Percentiles rank a stretch among this genome's conserved stretches.
phyloP scores from a whole-genome alignment of 768 basidiomycete species.

The Agaricus sinodeliciosus region DNA sequence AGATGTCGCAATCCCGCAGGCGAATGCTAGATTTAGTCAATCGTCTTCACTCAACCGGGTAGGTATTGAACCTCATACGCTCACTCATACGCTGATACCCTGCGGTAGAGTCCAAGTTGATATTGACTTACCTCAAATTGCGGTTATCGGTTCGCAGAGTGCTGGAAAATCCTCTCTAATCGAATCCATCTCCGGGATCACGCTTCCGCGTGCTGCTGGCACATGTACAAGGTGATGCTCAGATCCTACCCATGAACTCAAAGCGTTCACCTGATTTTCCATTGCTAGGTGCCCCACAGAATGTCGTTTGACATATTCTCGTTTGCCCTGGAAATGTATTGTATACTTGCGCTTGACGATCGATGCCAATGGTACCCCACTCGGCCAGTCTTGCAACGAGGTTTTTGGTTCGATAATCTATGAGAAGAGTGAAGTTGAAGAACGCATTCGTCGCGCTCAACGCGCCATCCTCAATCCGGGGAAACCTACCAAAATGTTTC shows the following conservation, averaged over 20 bases:
- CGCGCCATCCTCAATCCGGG: slow-evolving; percentile 58
- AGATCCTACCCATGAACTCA: not conserved
- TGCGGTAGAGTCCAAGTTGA: slow-evolving; percentile 52
- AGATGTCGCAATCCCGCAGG: slow-evolving; percentile 29
- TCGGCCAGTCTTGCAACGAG: slow-evolving; percentile 32
- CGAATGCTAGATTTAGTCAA: slow-evolving; percentile 47
- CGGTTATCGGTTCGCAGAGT: slow-evolving; percentile 62
- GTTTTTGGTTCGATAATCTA: slow-evolving; percentile 43
- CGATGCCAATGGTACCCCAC: slow-evolving; percentile 29
- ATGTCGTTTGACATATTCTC: slow-evolving; percentile 39
- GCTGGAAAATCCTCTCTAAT: slow-evolving; percentile 62
- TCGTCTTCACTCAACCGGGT: slow-evolving; percentile 50
- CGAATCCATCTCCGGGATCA: slow-evolving; percentile 58
- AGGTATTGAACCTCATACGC: not conserved
- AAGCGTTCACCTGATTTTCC: not conserved
- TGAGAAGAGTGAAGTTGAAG: slow-evolving; percentile 50
- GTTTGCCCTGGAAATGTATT: slow-evolving; percentile 39
- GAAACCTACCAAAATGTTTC: slow-evolving; percentile 25
- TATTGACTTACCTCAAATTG: slow-evolving; percentile 68
- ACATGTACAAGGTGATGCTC: slow-evolving; percentile 60
- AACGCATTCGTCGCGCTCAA: slow-evolving; percentile 61
- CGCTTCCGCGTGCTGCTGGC: slow-evolving; percentile 46
- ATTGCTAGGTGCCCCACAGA: slow-evolving; percentile 49
- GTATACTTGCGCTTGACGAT: slow-evolving; percentile 42
- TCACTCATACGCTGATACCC: not conserved